Base-by-base conservation (phyloP, 164 flowering plant genomes). In the Stephania japonica region DNA sequence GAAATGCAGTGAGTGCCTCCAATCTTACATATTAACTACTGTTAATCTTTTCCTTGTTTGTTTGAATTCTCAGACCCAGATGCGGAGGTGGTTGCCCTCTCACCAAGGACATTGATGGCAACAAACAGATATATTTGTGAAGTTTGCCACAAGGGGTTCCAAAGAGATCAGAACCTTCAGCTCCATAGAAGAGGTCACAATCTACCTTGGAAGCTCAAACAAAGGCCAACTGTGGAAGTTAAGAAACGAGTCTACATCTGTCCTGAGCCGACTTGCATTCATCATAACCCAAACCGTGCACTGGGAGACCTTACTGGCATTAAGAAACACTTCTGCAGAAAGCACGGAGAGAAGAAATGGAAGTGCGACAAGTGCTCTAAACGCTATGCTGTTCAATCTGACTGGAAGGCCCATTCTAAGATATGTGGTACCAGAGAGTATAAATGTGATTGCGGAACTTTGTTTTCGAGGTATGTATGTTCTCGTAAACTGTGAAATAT, bases 261-360 rank as follows among this genome's bases (percentile, higher is more conserved):
- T 80, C 93, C 93, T 4, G 91, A 89, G 76, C 82, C 90, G 3
- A 65, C 78, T 0, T 89, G 93, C 32, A 88, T 87, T 4, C 93
- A 89, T 71, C 91, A 89, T 72, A 84, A 87, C 75, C 88, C 93
- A 19, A 79, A 84, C 73, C 85, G 93, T 1, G 93, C 93, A 0
- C 73, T 89, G 2, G 93, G 93, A 5, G 93, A 89, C 69, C 84
- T 89, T 7, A 89, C 93, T 1, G 93, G 93, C 10, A 86, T 89
- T 41, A 89, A 89, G 84, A 89, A 89, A 76, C 93, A 89, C 74
- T 89, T 76, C 65, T 84, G 93, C 80, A 65, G 93, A 32, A 89
- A 89, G 72, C 93, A 87, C 65, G 91, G 93, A 0, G 93, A 87
- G 79, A 89, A 89, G 84, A 89, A 89, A 75, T 89, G 93, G 93